A percentile compares a stretch with the other conserved stretches of the same genome.
These are phyloP conservation scores for Thinopyrum elongatum DNA, from an alignment of 176 grass and related monocot species.

Conservation along the genomic window DNA sequence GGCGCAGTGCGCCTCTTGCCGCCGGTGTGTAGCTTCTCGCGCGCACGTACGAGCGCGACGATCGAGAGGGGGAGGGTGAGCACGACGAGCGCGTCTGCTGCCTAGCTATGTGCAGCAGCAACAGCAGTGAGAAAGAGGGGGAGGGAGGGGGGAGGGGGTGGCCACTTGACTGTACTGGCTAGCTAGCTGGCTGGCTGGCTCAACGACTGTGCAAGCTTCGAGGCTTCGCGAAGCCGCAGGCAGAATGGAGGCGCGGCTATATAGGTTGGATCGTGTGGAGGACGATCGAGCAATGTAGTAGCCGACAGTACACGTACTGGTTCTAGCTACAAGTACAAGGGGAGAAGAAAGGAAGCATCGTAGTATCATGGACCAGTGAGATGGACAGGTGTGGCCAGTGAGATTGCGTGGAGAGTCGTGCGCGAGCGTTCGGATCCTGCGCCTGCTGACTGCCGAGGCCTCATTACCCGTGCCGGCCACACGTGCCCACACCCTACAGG, in stretches of 20 bases:
- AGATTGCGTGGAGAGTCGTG: constrained; percentile 32
- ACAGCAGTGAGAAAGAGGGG: background rate
- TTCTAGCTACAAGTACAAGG: background rate
- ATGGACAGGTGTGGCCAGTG: constrained; percentile 13
- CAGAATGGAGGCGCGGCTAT: background rate
- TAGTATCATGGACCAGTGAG: background rate
- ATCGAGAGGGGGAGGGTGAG: background rate
- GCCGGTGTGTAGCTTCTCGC: background rate
- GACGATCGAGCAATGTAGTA: background rate
- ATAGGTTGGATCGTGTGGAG: constrained; percentile 1
- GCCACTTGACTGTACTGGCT: background rate
- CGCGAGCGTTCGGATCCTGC: constrained; percentile 34
- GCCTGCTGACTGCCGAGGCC: background rate
- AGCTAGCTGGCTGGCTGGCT: too few relatives aligned
- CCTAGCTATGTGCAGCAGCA: background rate
- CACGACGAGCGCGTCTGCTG: background rate
- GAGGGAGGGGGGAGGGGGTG: background rate
- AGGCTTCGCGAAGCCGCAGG: background rate
- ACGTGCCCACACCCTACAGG: background rate
- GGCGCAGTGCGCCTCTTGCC: background rate
- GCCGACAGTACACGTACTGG: background rate
- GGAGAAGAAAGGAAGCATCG: background rate
- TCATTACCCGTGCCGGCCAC: constrained; percentile 10
- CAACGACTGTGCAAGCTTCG: background rate
- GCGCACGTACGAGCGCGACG: too few relatives aligned